A percentile compares a stretch with the other conserved stretches of the same genome.
Evolutionary conservation across 1,284 basidiomycete genomes (phyloP).

Genomic region (Clitocybe nebularis): DNA sequence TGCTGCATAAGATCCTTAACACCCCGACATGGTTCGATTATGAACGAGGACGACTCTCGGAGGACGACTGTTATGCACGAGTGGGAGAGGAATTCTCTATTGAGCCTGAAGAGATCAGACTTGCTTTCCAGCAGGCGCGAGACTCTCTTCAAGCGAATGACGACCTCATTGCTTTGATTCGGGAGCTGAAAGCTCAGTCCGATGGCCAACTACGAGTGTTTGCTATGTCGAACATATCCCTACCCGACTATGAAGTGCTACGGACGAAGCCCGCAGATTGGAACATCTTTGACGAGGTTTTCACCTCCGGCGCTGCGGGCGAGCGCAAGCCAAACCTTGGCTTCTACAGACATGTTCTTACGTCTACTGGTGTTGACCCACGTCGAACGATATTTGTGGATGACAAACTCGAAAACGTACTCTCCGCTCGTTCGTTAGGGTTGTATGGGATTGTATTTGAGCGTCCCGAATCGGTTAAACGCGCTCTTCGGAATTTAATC

Average conservation of each 20-base stretch:
- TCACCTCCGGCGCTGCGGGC: conserved; percentile 46
- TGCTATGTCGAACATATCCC: conserved; percentile 60
- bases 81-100: conserved; percentile 40
- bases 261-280: conserved; percentile 45
- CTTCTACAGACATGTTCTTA: conserved; percentile 48
- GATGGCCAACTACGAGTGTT: conserved; percentile 38
- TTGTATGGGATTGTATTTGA: conserved; percentile 52
- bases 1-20: conserved; percentile 41
- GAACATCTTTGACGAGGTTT: conserved; percentile 50
- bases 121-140: conserved; percentile 43
- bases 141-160: conserved; percentile 41
- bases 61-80: conserved; percentile 43
- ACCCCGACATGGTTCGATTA: conserved; percentile 53
- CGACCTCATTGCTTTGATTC: conserved; percentile 43
- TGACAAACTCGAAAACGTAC: conserved; percentile 57
- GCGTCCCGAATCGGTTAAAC: conserved; percentile 35
- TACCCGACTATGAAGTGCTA: conserved; percentile 46
- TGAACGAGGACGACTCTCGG: conserved; percentile 44
- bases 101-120: conserved; percentile 33
- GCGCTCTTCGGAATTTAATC: conserved; percentile 42
- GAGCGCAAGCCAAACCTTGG: conserved; percentile 54
- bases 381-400: conserved; percentile 48
- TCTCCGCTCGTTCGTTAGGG: conserved; percentile 53
- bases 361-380: conserved; percentile 39
- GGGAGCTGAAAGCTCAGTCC: conserved; percentile 38